Conservation (phyloP, 2,329 filamentous ascomycete species). For the Dichotomopilus funicola region DNA sequence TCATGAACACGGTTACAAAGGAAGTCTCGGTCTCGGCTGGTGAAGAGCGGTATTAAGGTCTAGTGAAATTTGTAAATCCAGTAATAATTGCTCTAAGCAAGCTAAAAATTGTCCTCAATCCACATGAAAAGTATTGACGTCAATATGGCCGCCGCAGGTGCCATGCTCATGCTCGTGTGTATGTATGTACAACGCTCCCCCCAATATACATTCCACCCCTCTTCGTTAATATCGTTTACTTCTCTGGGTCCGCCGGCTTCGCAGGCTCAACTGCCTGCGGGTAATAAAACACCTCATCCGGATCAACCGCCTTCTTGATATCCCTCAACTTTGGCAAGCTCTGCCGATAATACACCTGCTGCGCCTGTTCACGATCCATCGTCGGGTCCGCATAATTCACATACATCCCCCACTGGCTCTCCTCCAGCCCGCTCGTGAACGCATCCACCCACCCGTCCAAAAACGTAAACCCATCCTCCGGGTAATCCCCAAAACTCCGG, state of each 20-base stretch:
- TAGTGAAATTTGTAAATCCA: too few relatives aligned
- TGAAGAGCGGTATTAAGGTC: too few relatives aligned
- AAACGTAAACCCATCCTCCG: constrained; percentile 32
- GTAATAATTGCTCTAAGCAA: too few relatives aligned
- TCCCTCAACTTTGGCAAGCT: constrained; percentile 32
- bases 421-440: constrained; percentile 26
- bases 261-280: constrained; percentile 29
- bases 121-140: too few relatives aligned
- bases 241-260: not conserved
- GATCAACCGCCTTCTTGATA: constrained; percentile 37
- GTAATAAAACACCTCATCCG: constrained; percentile 36
- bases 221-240: not conserved
- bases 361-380: constrained; percentile 40
- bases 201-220: not conserved
- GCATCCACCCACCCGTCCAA: constrained; percentile 37
- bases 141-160: too few relatives aligned
- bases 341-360: constrained; percentile 42
- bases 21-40: too few relatives aligned
- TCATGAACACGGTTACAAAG: too few relatives aligned
- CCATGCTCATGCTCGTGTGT: too few relatives aligned
- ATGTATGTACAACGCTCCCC: not conserved
- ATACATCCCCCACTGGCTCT: constrained; percentile 41
- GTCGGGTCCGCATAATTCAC: constrained; percentile 48
- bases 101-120: too few relatives aligned
- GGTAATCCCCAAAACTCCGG: constrained; percentile 29